Evolutionary conservation across 2,329 filamentous ascomycete genomes (phyloP), one percentile per base, ranked within the genome.

Genomic region (Cladosporium sp.): DNA sequence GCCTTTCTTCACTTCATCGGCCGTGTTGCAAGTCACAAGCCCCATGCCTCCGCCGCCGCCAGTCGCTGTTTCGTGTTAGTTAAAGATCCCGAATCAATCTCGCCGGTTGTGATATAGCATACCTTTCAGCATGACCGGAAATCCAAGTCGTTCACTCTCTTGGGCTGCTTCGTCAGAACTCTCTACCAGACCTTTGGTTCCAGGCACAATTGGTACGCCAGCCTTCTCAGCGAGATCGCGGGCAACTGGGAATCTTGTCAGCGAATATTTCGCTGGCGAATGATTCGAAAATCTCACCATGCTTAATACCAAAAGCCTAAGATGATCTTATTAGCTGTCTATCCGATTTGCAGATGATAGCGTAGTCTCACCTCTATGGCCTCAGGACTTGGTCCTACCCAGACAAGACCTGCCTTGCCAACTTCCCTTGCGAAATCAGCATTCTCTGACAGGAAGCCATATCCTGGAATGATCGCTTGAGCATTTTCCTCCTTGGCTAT

Each of bases 21-120:
- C 84, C 12, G 82, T 84, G 73, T 86, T 77, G 67, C 92, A 92
- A 65, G 92, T 92, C 40, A 91, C 84, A 83, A 96, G 88, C 2
- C 92, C 92, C 83, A 95, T 96, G 29, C 92, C 92, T 58, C 92
- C 92, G 35, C 92, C 91, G 5, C 77, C 77, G 2, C 73, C 73
- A 3, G 76, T 78, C 2, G 69, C 70, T 65, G n/a, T 10, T 1
- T 7, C 26, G 8, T 23, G 26, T 65, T 23, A 64, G 23, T 49
- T 90, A 82, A 83, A 94, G 10, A 11, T 91, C 91, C 82, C 94
- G 94, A 35, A 91, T 92, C 56, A 92, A 92, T n/a, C 5, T 35
- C 3, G 18, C 28, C 26, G 7, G 52, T 12, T 2, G 92, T 91
- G 5, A 77, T 78, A 10, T 75, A 76, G 2, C 0, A 78, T 80